These are phyloP conservation scores for Boechera stricta DNA, from an alignment of 345 rosid species.

Conservation along the genomic window DNA sequence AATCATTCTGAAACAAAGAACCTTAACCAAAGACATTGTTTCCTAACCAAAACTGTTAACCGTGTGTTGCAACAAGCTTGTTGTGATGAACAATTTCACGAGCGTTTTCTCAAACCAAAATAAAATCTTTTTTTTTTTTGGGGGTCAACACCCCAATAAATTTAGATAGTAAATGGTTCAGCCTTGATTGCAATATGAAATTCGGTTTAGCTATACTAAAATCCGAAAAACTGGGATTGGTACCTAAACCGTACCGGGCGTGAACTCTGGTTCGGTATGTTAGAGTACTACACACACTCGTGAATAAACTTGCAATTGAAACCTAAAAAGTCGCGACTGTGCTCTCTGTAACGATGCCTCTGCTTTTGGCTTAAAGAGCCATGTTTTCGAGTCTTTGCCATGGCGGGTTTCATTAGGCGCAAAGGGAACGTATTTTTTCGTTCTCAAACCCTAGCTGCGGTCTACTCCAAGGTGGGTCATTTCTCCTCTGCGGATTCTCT, in stretches of 20 bases:
- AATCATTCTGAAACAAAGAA: not conserved
- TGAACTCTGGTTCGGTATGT: slow-evolving; percentile 36
- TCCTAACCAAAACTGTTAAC: not conserved
- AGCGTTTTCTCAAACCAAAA: not conserved
- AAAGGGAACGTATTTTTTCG: slow-evolving; percentile 46
- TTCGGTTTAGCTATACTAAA: slow-evolving; percentile 1
- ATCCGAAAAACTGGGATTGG: not conserved
- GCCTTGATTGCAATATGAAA: not conserved
- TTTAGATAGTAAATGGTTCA: not conserved
- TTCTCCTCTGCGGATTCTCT: not conserved
- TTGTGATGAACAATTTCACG: not conserved
- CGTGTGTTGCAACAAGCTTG: no score
- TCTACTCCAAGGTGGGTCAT: slow-evolving; percentile 54
- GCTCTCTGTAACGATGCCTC: slow-evolving; percentile 21
- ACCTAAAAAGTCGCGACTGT: slow-evolving; percentile 34
- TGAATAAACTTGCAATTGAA: not conserved
- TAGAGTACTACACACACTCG: not conserved
- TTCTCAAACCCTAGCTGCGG: slow-evolving; percentile 48
- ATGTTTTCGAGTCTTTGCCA: slow-evolving; percentile 44
- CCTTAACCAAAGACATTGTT: not conserved
- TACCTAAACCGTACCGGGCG: slow-evolving; percentile 15
- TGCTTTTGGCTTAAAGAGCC: slow-evolving; percentile 44
- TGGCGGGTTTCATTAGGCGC: slow-evolving; percentile 52
- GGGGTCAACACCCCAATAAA: not conserved
- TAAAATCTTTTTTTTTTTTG: not conserved